Conservation (phyloP, 352 stramenopile genomes). For the Pythium myriotylum region DNA sequence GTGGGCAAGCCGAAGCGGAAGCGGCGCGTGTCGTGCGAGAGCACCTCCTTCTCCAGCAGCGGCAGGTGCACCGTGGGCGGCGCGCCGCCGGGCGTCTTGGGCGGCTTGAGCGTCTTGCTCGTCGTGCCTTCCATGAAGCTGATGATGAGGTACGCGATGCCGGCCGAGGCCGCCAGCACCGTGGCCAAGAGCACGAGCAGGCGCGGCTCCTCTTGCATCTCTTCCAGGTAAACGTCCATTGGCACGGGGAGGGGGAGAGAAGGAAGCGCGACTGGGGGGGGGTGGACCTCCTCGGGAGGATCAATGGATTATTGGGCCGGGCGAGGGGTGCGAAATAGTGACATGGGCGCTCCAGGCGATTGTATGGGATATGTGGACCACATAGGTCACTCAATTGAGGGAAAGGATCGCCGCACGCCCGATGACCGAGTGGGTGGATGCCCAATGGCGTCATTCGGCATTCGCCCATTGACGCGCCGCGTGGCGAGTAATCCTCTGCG, state of each 20-base stretch:
- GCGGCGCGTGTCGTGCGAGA: conserved; percentile 94
- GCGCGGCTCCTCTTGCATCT: conserved; percentile 24
- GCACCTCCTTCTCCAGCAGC: conserved; percentile 89
- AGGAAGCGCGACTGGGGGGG: neutral
- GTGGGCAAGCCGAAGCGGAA: conserved; percentile 93
- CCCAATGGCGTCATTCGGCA: too few relatives aligned
- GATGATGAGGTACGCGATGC: conserved; percentile 41
- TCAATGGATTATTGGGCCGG: too few relatives aligned
- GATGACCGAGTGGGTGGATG: too few relatives aligned
- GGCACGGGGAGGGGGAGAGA: neutral
- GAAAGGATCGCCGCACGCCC: neutral
- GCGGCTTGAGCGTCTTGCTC: conserved; percentile 55
- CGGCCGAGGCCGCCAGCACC: conserved; percentile 49
- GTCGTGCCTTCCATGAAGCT: conserved; percentile 28
- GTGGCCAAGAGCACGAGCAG: conserved; percentile 26
- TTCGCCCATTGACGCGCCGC: too few relatives aligned
- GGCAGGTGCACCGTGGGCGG: conserved; percentile 61
- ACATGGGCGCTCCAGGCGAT: neutral
- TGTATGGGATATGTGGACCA: conserved; percentile 16
- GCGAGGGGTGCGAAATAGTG: too few relatives aligned
- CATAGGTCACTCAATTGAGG: conserved; percentile 5
- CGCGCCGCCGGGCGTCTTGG: conserved; percentile 35
- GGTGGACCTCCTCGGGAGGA: too few relatives aligned
- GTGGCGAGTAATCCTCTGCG: too few relatives aligned
- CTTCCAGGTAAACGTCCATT: conserved; percentile 12